Conservation (phyloP, 108 stramenopile species). For the Nannochloropsis oceanica region DNA sequence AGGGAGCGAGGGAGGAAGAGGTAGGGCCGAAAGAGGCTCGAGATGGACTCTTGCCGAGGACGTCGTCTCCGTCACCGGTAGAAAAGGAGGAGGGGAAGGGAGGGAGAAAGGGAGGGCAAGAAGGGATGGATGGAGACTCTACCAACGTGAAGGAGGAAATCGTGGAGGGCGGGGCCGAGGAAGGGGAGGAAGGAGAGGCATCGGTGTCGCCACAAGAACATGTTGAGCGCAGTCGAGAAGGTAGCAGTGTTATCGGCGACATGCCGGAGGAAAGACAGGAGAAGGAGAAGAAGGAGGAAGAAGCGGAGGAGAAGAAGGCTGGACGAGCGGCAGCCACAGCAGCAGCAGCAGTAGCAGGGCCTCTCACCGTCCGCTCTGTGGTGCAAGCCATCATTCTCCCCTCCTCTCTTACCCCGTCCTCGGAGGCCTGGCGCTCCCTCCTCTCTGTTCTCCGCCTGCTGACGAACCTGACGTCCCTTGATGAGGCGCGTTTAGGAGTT, state of each 20-base stretch:
- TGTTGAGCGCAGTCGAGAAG: no score
- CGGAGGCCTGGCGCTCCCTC: background rate
- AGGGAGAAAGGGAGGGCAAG: background rate
- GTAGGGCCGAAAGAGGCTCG: no score
- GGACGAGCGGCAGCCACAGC: background rate
- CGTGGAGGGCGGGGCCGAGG: background rate
- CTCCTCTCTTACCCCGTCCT: background rate
- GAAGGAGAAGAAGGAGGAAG: background rate
- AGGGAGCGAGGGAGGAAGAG: background rate
- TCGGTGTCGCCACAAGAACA: background rate
- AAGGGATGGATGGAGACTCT: background rate
- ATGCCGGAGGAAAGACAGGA: background rate
- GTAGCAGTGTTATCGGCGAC: no score
- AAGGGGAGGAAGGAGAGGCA: background rate
- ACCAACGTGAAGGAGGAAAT: no score
- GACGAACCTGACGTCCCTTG: background rate
- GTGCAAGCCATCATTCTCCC: background rate
- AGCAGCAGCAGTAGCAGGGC: background rate
- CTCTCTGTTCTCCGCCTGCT: background rate
- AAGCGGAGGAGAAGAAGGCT: background rate
- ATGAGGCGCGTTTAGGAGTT: background rate
- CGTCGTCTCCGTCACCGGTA: no score
- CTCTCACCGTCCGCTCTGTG: background rate
- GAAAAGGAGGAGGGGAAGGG: background rate
- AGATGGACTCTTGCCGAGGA: no score